Base-by-base conservation (phyloP, 2,329 filamentous ascomycete species). In the Ascochyta pisi region DNA sequence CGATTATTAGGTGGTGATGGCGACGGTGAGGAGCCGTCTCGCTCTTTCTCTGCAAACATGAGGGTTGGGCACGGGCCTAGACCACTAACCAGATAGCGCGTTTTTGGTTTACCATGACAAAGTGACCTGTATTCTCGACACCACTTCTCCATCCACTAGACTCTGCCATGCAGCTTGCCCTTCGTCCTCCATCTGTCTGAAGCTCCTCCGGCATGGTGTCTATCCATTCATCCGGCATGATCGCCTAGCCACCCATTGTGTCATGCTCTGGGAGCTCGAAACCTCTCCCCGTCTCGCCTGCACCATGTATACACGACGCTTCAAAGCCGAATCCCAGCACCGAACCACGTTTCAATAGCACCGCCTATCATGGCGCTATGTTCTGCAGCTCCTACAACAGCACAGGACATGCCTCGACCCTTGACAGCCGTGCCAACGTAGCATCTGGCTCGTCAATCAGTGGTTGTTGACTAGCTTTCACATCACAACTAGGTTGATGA, bases 11-110 rank as follows among this genome's bases (percentile, higher is more conserved):
- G 53, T 46, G 61, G 57, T 61, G 63, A 65, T 68, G 68, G 65
- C 62, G 66, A 66, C 63, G 63, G 62, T 63, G 58, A 57, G 58
- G 59, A 54, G 60, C 58, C 50, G 44, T 51, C 40, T 52, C 34
- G 44, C 41, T 40, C 27, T 62, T 31, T 35, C 33, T 66, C 54
- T 69, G 64, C 66, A 64, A 67, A 66, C 65, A 68, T 61, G 65
- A 63, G 56, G 37, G 41, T 50, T 57, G 38, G 16, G 50, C 48
- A 40, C 58, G 57, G 55, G 48, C 54, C 35, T 50, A 12, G 12
- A 13, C 13, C 29, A 31, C 45, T 27, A 24, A 29, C 29, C 29
- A 34, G 33, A 44, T 67, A 68, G 66, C 63, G 66, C 55, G 46
- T 16, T 60, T 51, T 58, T 58, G 37, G 57, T 62, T 63, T 62